phyloP scores from a whole-genome alignment of 805 yeast genomes.

The Candida caryicola region DNA sequence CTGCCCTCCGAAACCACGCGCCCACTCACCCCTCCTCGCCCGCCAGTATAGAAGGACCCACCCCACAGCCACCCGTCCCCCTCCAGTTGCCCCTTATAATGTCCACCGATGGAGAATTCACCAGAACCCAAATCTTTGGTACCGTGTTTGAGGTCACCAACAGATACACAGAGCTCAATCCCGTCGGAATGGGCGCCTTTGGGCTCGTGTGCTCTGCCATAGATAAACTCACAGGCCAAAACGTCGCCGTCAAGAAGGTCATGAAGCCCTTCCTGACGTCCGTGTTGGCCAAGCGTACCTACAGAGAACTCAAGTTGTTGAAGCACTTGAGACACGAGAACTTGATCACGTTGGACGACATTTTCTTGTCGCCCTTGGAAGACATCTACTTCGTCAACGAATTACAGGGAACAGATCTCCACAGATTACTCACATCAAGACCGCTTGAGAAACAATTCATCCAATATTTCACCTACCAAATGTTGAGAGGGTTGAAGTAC shows the following conservation, averaged over 20 bases:
- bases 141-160: conserved; percentile 92
- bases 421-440: conserved; percentile 83
- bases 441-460: conserved; percentile 96
- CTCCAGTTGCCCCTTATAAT: conserved; percentile 13
- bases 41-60: too few relatives aligned
- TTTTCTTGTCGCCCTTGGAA: conserved; percentile 89
- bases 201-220: conserved; percentile 96
- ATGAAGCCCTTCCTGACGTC: conserved; percentile 97
- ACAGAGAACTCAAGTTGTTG: conserved; percentile 88
- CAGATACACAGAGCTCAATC: conserved; percentile 86
- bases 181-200: conserved; percentile 99
- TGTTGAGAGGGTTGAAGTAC: conserved; percentile 81
- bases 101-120: conserved; percentile 46
- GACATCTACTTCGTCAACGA: conserved; percentile 97
- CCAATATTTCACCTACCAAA: conserved; percentile 94
- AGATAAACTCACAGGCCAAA: conserved; percentile 85
- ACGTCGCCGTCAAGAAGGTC: conserved; percentile 95
- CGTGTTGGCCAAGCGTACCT: conserved; percentile 93
- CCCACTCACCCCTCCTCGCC: background rate
- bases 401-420: conserved; percentile 94
- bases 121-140: conserved; percentile 89
- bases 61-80: background rate
- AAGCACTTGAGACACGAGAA: conserved; percentile 95
- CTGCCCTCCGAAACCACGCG: background rate
- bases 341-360: conserved; percentile 87